Evolutionary conservation across 768 basidiomycete genomes (phyloP).

Genomic region (Phanerochaete sordida): DNA sequence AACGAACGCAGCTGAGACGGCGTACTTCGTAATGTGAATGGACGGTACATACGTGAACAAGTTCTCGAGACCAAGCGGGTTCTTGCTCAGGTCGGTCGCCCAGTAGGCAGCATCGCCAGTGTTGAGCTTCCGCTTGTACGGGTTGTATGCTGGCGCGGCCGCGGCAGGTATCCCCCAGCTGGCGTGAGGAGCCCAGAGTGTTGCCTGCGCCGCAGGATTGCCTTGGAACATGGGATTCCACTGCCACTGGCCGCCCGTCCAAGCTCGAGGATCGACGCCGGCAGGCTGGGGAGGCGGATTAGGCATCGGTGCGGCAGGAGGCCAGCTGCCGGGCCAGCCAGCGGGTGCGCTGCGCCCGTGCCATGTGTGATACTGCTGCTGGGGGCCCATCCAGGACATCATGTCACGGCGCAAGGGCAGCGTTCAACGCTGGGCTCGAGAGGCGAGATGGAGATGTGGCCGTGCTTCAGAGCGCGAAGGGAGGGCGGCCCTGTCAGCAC

Average conservation of each 20-base stretch:
- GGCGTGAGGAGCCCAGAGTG: constrained; percentile 26
- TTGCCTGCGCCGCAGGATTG: constrained; percentile 1
- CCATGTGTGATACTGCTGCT: constrained; percentile 13
- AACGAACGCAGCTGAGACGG: background rate
- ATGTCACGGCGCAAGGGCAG: background rate
- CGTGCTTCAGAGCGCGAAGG: background rate
- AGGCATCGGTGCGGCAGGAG: constrained; percentile 33
- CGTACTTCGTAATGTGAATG: background rate
- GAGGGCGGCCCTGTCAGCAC: background rate
- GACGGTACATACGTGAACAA: constrained; percentile 56
- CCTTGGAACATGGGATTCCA: constrained; percentile 24
- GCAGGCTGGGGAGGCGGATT: constrained; percentile 55
- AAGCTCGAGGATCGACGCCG: constrained; percentile 41
- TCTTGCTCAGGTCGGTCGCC: constrained; percentile 51
- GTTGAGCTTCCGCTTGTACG: constrained; percentile 61
- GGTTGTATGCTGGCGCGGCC: constrained; percentile 36
- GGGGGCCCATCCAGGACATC: constrained; percentile 16
- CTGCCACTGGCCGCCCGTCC: constrained; percentile 43
- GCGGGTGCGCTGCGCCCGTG: constrained; percentile 5
- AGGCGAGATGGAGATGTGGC: background rate
- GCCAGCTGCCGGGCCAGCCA: constrained; percentile 38
- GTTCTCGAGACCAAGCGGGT: constrained; percentile 60
- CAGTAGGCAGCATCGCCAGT: constrained; percentile 66
- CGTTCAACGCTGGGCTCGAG: background rate
- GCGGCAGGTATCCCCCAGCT: constrained; percentile 23